Evolutionary conservation across 2,329 filamentous ascomycete species (phyloP), one percentile per base, ranked within the genome.

Genomic region (Stemphylium vesicarium): DNA sequence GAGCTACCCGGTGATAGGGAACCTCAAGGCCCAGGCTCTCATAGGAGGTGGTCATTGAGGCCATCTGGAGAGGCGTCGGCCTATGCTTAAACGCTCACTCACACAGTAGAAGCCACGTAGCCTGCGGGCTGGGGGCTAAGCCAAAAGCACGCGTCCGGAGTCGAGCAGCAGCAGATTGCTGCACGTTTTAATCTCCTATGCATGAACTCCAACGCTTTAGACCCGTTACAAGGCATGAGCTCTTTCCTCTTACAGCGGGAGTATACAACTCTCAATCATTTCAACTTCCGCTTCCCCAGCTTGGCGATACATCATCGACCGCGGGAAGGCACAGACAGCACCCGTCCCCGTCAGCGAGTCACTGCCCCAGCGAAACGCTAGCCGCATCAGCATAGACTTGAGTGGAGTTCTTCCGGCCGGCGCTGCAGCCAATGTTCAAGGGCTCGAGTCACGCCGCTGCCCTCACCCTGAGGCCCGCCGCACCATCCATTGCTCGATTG

Each of bases 271-370:
- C 15, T 33, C 22, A 16, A 44, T 50, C 40, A 53, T 53, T 22
- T 26, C 40, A 15, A 33, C 22, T 51, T 57, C 57, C 57, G 57
- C 48, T 51, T 60, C 57, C 57, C 57, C 57, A 49, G 38, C 54
- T 60, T 60, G 54, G 57, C 57, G 50, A 52, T 54, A 48, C 57
- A 49, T 54, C 54, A 51, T 57, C 47, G 50, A 41, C 33, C 15
- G 38, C 55, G 55, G 56, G 51, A 50, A 50, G 37, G 56, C 56
- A 60, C 53, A 44, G 57, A 52, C 44, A 50, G 41, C 41, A 45
- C 35, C 52, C 52, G 52, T 55, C 52, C 41, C 40, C 40, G 40
- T 51, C 36, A 13, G 47, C 46, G 46, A 50, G 46, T 50, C 46
- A 50, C 16, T 11, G 37, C 24, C 41, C 40, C 35, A 29, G 52